Evolutionary conservation across 2,329 filamentous ascomycete species (phyloP).

Genomic region (Penicillium griseofulvum): DNA sequence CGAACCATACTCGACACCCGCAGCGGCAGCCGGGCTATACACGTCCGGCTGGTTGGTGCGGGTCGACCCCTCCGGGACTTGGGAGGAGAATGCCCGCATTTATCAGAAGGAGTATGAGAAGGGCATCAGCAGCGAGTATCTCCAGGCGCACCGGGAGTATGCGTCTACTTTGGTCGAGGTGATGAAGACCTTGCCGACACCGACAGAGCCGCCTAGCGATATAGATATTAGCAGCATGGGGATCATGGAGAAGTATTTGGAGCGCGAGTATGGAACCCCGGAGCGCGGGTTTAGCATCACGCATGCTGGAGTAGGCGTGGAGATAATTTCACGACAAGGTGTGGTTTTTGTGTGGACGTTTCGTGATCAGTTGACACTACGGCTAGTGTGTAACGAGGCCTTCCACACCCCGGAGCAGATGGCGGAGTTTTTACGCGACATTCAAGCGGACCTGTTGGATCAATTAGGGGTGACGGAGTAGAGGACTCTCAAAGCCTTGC

Average conservation of each 20-base stretch:
- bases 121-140: conserved; percentile 19
- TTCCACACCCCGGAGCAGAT: conserved; percentile 30
- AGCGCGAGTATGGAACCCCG: conserved; percentile 23
- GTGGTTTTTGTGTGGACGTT: conserved; percentile 35
- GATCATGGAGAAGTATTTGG: conserved; percentile 13
- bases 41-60: conserved; percentile 14
- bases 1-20: conserved; percentile 25
- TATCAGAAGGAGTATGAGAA: conserved; percentile 23
- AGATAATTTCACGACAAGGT: conserved; percentile 31
- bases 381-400: conserved; percentile 34
- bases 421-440: conserved; percentile 14
- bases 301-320: conserved; percentile 30
- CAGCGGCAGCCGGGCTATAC: conserved; percentile 17
- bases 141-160: conserved; percentile 29
- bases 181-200: conserved; percentile 18
- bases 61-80: conserved; percentile 11
- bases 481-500: background rate
- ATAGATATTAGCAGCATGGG: conserved; percentile 25
- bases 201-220: conserved; percentile 28
- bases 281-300: conserved; percentile 24
- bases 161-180: conserved; percentile 22
- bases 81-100: conserved; percentile 14
- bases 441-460: background rate
- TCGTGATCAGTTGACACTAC: conserved; percentile 30
- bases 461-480: background rate